Evolutionary conservation across 768 basidiomycete species (phyloP), one percentile per base, ranked within the genome.

Genomic region (Scleroderma citrinum): DNA sequence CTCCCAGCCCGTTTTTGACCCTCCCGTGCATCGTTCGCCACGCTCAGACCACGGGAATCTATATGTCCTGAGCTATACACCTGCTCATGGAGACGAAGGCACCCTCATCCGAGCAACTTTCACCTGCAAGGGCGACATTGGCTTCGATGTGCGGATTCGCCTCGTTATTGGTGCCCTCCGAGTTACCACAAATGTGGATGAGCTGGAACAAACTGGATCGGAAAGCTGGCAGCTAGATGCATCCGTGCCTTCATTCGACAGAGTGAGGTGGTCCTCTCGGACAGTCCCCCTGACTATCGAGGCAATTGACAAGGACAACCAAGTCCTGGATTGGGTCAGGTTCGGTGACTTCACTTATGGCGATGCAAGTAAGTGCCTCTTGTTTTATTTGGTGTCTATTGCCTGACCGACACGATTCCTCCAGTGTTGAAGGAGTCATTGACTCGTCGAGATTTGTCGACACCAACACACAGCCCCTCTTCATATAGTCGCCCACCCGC

Each of bases 321-420:
- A 41, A 0, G 51, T 87, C 32, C 61, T 89, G 16, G 86, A 87
- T 57, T 76, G 80, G 0, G 74, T 83, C 48, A 76, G 77, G 13
- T 85, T 87, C 64, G 89, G 87, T 48, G 75, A 81, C 53, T 89
- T 87, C 65, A 75, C 76, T 30, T 89, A 84, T 58, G 78, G 73
- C 70, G 66, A 75, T 20, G 61, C 69, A 49, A 75, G 82, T 72
- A 38, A 17, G 64, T 59, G 12, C 34, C 10, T 14, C 17, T 19
- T 19, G 3, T 30, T 19, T 38, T 3, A 19, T 19, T 23, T 16
- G 42, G 4, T n/a, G 4, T 26, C 38, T 4, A 16, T 30, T 10
- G 3, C 24, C 57, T 54, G 48, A 49, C 13, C 14, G 26, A n/a
- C n/a, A n/a, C n/a, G n/a, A n/a, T n/a, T 20, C 13, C 14, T 16